Percentiles rank a stretch among this genome's conserved stretches.
These are phyloP conservation scores for Candida montana DNA, from an alignment of 805 yeast genomes.

Conservation along the genomic window DNA sequence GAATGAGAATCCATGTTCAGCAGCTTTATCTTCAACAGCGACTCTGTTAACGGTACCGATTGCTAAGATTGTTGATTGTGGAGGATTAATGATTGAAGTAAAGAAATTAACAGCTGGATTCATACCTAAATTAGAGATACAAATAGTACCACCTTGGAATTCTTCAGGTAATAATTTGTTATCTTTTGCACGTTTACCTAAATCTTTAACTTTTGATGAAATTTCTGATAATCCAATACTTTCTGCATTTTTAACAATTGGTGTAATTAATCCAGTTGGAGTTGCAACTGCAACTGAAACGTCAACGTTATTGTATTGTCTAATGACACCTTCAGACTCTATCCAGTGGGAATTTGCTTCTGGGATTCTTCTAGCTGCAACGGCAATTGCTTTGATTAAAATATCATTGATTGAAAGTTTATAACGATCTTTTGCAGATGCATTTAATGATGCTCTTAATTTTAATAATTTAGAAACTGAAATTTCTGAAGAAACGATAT, in stretches of 20 bases:
- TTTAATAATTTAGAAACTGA: slow-evolving; percentile 87
- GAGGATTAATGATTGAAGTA: slow-evolving; percentile 97
- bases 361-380: slow-evolving; percentile 87
- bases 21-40: slow-evolving; percentile 87
- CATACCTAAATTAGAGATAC: slow-evolving; percentile 99
- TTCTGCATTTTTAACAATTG: slow-evolving; percentile 87
- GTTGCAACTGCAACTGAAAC: slow-evolving; percentile 97
- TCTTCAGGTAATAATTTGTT: slow-evolving; percentile 93
- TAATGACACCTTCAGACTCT: slow-evolving; percentile 80
- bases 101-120: slow-evolving; percentile 87
- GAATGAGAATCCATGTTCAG: slow-evolving; percentile 87
- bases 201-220: slow-evolving; percentile 79
- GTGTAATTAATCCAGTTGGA: slow-evolving; percentile 95
- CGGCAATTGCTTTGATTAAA: slow-evolving; percentile 88
- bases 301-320: slow-evolving; percentile 89
- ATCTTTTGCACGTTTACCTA: slow-evolving; percentile 93
- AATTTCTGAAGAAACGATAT: slow-evolving; percentile 82
- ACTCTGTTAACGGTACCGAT: slow-evolving; percentile 88
- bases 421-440: slow-evolving; percentile 79
- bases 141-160: slow-evolving; percentile 98
- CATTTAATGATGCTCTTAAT: slow-evolving; percentile 85
- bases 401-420: slow-evolving; percentile 92
- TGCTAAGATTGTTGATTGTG: slow-evolving; percentile 92
- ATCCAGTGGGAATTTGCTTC: slow-evolving; percentile 93
- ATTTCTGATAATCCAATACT: slow-evolving; percentile 79